Percentiles rank a stretch among this genome's conserved stretches.
Conservation (phyloP, 345 rosid genomes). For the Luvunga scandens region DNA sequence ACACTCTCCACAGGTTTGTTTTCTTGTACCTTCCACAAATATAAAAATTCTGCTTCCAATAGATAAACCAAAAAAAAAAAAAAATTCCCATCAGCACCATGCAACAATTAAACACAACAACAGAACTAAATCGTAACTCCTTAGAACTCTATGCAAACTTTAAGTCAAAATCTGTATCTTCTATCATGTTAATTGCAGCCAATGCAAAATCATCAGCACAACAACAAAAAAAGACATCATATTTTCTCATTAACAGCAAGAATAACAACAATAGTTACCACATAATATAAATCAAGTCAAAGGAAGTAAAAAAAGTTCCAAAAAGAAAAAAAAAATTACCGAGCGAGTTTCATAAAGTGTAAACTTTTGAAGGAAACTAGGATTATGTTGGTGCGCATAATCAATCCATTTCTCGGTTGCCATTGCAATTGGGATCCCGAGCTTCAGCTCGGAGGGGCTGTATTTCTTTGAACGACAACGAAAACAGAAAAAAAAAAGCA, state of each 20-base stretch:
- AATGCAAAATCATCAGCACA: not conserved
- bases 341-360: slow-evolving; percentile 83
- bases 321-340: slow-evolving; percentile 34
- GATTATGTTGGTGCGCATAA: slow-evolving; percentile 24
- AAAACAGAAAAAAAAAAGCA: not conserved
- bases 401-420: slow-evolving; percentile 27
- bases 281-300: not conserved
- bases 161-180: not conserved
- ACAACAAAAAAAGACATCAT: not conserved
- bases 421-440: slow-evolving; percentile 35
- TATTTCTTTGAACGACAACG: slow-evolving; percentile 4
- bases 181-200: not conserved
- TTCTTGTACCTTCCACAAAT: slow-evolving; percentile 84
- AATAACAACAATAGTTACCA: not conserved
- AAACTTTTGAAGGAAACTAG: slow-evolving; percentile 70
- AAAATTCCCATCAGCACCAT: not conserved
- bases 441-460: slow-evolving; percentile 37
- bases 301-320: not conserved
- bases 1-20: slow-evolving; percentile 61
- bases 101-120: not conserved
- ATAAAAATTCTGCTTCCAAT: slow-evolving; percentile 64
- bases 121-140: not conserved
- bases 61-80: not conserved
- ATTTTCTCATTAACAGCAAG: too few species aligned
- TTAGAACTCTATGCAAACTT: not conserved